Evolutionary conservation across 2,329 filamentous ascomycete species (phyloP).

Genomic region (Aspergillus sp.): DNA sequence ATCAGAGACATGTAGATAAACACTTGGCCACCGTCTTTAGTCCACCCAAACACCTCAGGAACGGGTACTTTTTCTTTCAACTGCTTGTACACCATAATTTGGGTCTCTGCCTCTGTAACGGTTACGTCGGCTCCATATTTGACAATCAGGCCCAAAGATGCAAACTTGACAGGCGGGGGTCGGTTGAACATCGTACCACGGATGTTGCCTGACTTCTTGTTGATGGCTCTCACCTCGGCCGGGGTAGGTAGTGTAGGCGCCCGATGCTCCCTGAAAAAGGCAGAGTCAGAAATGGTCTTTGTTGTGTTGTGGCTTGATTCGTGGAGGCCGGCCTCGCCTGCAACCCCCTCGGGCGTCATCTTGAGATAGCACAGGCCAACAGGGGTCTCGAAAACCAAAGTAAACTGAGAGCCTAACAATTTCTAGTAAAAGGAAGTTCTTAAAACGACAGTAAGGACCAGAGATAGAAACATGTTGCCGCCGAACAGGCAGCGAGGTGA

Average conservation of each 20-base stretch:
- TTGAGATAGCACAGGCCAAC: neutral
- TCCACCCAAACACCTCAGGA: conserved; percentile 27
- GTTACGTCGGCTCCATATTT: conserved; percentile 37
- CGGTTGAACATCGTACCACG: conserved; percentile 20
- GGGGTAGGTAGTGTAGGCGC: neutral
- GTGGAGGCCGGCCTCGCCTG: neutral
- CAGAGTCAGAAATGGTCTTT: neutral
- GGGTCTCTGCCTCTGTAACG: conserved; percentile 29
- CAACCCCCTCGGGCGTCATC: neutral
- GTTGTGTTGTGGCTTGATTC: neutral
- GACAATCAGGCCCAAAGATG: conserved; percentile 34
- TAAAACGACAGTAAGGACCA: neutral
- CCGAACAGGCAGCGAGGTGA: neutral
- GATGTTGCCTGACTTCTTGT: neutral
- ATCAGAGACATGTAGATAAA: conserved; percentile 31
- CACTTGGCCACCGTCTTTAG: conserved; percentile 20
- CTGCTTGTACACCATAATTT: conserved; percentile 27
- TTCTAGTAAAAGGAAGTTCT: neutral
- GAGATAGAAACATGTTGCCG: neutral
- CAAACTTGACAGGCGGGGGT: conserved; percentile 32
- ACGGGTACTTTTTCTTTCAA: conserved; percentile 26
- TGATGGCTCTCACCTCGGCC: neutral
- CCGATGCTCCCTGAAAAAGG: neutral
- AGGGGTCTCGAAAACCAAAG: neutral
- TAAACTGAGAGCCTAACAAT: neutral